Percentiles rank a stretch among this genome's conserved stretches.
Conservation (phyloP, 2,329 filamentous ascomycete genomes). For the Fusarium redolens region DNA sequence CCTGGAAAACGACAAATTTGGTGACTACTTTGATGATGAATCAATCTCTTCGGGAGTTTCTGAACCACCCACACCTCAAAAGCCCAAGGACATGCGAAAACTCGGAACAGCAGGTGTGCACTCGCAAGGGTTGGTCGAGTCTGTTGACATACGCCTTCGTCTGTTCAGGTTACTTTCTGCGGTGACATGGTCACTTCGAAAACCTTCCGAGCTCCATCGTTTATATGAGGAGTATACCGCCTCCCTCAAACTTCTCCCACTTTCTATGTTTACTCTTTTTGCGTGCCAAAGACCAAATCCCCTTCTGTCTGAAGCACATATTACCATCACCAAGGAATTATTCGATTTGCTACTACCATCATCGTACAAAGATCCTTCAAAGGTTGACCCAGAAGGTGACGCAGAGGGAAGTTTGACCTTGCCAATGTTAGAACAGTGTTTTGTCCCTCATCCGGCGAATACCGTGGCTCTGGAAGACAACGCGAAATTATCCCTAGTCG, state of each 20-base stretch:
- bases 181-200: conserved; percentile 59
- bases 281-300: conserved; percentile 52
- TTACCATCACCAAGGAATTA: conserved; percentile 59
- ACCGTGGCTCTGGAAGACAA: conserved; percentile 73
- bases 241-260: conserved; percentile 67
- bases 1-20: conserved; percentile 69
- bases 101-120: conserved; percentile 36
- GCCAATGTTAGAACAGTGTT: conserved; percentile 66
- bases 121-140: conserved; percentile 57
- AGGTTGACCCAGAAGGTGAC: conserved; percentile 52
- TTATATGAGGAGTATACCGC: conserved; percentile 70
- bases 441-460: conserved; percentile 73
- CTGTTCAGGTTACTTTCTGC: conserved; percentile 68
- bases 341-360: conserved; percentile 58
- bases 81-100: conserved; percentile 45
- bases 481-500: conserved; percentile 74
- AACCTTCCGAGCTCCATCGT: conserved; percentile 57
- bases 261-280: conserved; percentile 68
- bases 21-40: conserved; percentile 70
- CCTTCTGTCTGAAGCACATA: conserved; percentile 53
- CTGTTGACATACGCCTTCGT: conserved; percentile 70
- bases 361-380: conserved; percentile 55
- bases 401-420: conserved; percentile 55
- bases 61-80: conserved; percentile 59
- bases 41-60: conserved; percentile 60